Percentiles rank a stretch among this genome's conserved stretches.
phyloP scores from a whole-genome alignment of 768 basidiomycete genomes.

The Floccularia luteovirens region DNA sequence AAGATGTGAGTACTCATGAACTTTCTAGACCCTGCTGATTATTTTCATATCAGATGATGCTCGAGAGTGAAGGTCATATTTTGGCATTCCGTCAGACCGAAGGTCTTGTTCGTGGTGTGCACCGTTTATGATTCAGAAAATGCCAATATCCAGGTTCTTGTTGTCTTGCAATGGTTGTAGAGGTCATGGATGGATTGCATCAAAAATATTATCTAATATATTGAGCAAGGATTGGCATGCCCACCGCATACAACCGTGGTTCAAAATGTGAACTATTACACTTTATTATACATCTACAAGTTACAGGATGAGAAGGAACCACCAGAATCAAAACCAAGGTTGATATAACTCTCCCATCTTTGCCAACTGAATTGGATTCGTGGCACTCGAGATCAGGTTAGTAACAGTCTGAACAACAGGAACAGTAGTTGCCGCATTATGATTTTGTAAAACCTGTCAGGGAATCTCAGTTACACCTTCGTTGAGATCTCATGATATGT shows the following conservation, averaged over 20 bases:
- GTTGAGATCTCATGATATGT: neutral
- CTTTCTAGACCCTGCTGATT: neutral
- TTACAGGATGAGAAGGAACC: constrained; percentile 4
- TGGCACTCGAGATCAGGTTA: constrained; percentile 77
- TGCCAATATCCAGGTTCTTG: no score
- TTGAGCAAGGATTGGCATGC: no score
- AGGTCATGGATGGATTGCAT: no score
- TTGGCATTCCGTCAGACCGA: constrained; percentile 72
- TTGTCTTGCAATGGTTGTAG: no score
- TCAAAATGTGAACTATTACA: no score
- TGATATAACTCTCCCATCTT: constrained; percentile 82
- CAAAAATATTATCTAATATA: no score
- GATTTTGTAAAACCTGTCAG: constrained; percentile 25
- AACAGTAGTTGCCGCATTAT: constrained; percentile 26
- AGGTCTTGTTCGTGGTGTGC: constrained; percentile 46
- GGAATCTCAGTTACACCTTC: neutral
- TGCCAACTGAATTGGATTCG: constrained; percentile 77
- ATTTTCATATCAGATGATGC: constrained; percentile 53
- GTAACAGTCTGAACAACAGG: constrained; percentile 79
- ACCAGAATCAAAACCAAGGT: constrained; percentile 69
- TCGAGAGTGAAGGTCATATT: constrained; percentile 61
- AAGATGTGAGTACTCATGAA: constrained; percentile 57
- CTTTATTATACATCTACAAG: constrained; percentile 3
- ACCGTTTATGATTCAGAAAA: constrained; percentile 19
- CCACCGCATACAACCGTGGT: no score